phyloP scores from a whole-genome alignment of 2,329 filamentous ascomycete genomes.

The Colletotrichum shisoi region DNA sequence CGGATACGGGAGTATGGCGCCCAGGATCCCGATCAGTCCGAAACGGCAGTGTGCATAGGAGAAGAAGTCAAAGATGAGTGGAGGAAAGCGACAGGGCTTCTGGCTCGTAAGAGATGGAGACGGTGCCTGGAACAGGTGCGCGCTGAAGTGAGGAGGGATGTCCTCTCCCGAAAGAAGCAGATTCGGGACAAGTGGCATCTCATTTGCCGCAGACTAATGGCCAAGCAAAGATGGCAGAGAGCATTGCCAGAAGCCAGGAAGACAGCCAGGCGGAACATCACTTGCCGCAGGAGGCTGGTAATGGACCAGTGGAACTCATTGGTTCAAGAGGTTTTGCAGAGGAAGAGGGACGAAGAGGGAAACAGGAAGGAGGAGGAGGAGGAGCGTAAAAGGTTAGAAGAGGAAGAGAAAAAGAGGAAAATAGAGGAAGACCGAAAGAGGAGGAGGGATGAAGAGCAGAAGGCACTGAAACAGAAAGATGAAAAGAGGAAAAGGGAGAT shows the following conservation, averaged over 20 bases:
- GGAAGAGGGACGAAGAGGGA: neutral
- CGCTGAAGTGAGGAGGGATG: neutral
- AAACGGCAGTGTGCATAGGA: neutral
- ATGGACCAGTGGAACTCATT: neutral
- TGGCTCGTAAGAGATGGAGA: conserved; percentile 6
- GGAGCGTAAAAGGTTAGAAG: neutral
- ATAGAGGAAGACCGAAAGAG: neutral
- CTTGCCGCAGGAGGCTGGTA: neutral
- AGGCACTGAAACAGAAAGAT: neutral
- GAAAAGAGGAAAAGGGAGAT: neutral
- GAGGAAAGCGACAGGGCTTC: conserved; percentile 2
- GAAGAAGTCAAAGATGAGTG: conserved; percentile 2
- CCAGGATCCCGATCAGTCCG: neutral
- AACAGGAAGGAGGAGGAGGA: conserved; percentile 1
- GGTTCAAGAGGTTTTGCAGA: conserved; percentile 1
- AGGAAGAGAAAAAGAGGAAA: neutral
- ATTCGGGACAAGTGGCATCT: conserved; percentile 4
- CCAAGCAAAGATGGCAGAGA: neutral
- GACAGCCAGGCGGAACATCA: neutral
- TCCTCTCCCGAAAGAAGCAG: conserved; percentile 6
- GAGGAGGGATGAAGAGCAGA: neutral
- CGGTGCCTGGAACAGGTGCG: neutral
- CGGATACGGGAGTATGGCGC: conserved; percentile 7
- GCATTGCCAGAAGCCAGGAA: neutral
- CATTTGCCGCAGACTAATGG: conserved; percentile 1